A percentile compares a stretch with the other conserved stretches of the same genome.
Evolutionary conservation across 2,329 filamentous ascomycete species (phyloP).

Genomic region (Stemphylium lycopersici): DNA sequence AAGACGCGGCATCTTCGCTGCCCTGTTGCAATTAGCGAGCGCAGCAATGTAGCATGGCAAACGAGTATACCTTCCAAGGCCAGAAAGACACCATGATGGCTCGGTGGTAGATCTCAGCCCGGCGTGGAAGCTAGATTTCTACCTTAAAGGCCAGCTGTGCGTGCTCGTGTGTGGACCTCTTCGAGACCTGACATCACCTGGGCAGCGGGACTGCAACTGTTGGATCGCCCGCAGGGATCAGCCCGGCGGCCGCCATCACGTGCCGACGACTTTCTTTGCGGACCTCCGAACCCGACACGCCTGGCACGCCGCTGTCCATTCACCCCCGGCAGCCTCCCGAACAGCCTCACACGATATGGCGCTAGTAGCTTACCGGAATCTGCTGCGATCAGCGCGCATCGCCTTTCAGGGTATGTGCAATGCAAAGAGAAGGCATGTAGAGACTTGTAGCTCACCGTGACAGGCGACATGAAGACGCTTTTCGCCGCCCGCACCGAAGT

Average conservation of each 20-base stretch:
- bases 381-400: conserved; percentile 79
- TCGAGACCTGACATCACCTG: conserved; percentile 28
- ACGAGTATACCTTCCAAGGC: conserved; percentile 61
- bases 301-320: not conserved
- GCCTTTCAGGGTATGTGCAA: conserved; percentile 77
- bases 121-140: conserved; percentile 28
- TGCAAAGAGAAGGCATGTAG: too few species aligned
- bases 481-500: conserved; percentile 74
- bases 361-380: conserved; percentile 76
- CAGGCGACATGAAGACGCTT: conserved; percentile 75
- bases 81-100: conserved; percentile 77
- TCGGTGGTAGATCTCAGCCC: conserved; percentile 34
- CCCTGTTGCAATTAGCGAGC: conserved; percentile 58
- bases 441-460: not conserved
- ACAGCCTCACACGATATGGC: conserved; percentile 57
- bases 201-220: conserved; percentile 24
- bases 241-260: conserved; percentile 12
- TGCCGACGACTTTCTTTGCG: conserved; percentile 29
- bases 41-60: not conserved
- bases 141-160: conserved; percentile 31
- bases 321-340: not conserved
- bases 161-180: conserved; percentile 32
- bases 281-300: conserved; percentile 17
- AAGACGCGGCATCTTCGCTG: conserved; percentile 83
- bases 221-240: conserved; percentile 31